Base-by-base conservation (phyloP, 768 basidiomycete species). In the Heimioporus sp. region DNA sequence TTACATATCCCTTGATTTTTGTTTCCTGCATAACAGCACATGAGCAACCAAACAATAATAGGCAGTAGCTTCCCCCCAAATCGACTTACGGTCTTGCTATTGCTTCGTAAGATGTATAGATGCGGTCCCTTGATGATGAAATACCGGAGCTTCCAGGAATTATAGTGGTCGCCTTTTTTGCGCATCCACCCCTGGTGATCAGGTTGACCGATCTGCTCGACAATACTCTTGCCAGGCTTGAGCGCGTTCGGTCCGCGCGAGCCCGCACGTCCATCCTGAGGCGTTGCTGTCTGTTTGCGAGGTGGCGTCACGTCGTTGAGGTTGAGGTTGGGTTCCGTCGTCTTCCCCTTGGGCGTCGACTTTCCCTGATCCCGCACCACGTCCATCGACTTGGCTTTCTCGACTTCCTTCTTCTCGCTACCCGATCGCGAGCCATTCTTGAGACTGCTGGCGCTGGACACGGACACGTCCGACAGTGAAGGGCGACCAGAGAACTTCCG, bases 151-250 rank as follows among this genome's bases (percentile, higher is more conserved):
- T 97, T 98, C 97, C 97, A 99, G 17, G 80, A 76, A 60, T 91
- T 94, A 68, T 97, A 98, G 56, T 86, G 76, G 43, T 97, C 97
- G 2, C 91, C 91, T 74, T 86, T 92, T 80, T 98, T 99, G 65
- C 90, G 81, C 87, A 99, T 87, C 87, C 92, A 98, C 8, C 97
- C 97, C 31, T 79, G 76, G 66, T 90, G 85, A 71, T 99, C 97
- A 15, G 92, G 83, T 21, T 80, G 80, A 5, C 96, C 97, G 54
- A 99, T 93, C 70, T 96, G 91, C 49, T 92, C 85, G 49, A 97
- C 68, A 44, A 97, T 88, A 53, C 83, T 92, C 66, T 77, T 75
- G 0, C 89, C 90, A 30, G 75, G 76, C 61, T 78, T 80, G 54
- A 84, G 65, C 3, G 73, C 66, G 19, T 71, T 75, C 35, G 67